phyloP scores from a whole-genome alignment of 2,329 filamentous ascomycete genomes.

The Elsinoe ampelina region DNA sequence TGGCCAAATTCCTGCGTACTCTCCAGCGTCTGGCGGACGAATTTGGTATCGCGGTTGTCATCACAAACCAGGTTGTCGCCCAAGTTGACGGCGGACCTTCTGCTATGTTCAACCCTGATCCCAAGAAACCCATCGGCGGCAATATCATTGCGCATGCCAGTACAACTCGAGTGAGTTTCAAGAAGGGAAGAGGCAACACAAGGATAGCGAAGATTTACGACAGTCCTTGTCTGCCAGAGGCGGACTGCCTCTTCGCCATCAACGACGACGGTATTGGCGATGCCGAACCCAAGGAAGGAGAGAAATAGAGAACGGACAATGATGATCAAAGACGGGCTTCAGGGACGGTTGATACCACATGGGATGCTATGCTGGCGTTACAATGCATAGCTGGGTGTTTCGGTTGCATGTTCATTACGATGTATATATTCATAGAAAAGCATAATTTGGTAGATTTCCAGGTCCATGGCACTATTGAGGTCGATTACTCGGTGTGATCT shows the following conservation, averaged over 20 bases:
- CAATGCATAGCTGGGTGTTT: constrained; percentile 6
- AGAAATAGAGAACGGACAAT: constrained; percentile 52
- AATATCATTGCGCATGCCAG: constrained; percentile 98
- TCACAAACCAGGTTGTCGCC: constrained; percentile 97
- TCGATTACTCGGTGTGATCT: background rate
- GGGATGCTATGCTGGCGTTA: background rate
- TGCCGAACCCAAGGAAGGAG: constrained; percentile 87
- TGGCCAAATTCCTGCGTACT: constrained; percentile 81
- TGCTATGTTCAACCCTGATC: constrained; percentile 98
- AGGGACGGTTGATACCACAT: background rate
- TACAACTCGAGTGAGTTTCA: constrained; percentile 86
- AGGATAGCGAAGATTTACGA: constrained; percentile 99
- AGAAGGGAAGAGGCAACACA: constrained; percentile 92
- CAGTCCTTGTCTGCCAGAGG: constrained; percentile 91
- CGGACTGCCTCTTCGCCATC: constrained; percentile 93
- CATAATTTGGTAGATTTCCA: background rate
- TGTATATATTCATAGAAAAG: background rate
- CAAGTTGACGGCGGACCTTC: constrained; percentile 95
- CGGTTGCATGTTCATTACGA: background rate
- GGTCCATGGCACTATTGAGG: too few species aligned
- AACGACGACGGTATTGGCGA: constrained; percentile 95
- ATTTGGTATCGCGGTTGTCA: constrained; percentile 96
- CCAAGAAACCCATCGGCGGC: constrained; percentile 97
- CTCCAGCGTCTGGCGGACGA: constrained; percentile 66
- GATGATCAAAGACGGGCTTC: background rate